These are phyloP conservation scores for Septoria linicola DNA, from an alignment of 2,329 filamentous ascomycete genomes.

Conservation along the genomic window DNA sequence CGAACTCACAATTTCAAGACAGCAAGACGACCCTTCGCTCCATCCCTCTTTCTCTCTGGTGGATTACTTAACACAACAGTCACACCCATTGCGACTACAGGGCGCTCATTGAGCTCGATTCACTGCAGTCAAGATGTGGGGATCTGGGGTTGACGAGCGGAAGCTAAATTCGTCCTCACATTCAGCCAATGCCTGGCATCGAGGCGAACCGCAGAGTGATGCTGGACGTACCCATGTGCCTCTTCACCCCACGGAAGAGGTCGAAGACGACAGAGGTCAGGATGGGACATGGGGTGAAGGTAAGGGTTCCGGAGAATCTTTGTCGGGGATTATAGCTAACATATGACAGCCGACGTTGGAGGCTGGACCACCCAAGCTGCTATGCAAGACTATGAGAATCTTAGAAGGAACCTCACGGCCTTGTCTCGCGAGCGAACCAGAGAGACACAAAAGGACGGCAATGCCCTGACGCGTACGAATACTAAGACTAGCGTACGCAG, in stretches of 20 bases:
- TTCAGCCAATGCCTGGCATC: slow-evolving; percentile 28
- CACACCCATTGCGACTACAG: not conserved
- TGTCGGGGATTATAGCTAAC: not conserved
- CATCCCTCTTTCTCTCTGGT: not conserved
- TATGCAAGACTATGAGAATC: slow-evolving; percentile 60
- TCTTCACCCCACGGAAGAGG: slow-evolving; percentile 32
- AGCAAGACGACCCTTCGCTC: not conserved
- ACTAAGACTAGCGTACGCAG: slow-evolving; percentile 27
- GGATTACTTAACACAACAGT: not conserved
- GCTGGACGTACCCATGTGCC: slow-evolving; percentile 25
- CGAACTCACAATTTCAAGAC: not conserved
- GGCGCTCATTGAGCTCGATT: slow-evolving; percentile 5
- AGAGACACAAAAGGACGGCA: slow-evolving; percentile 25
- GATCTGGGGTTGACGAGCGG: slow-evolving; percentile 30
- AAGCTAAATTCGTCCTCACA: slow-evolving; percentile 26
- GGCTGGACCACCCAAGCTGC: slow-evolving; percentile 54
- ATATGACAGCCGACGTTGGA: slow-evolving; percentile 47
- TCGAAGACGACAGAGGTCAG: slow-evolving; percentile 30
- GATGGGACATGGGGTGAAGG: slow-evolving; percentile 64
- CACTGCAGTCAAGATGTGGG: slow-evolving; percentile 30
- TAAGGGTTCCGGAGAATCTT: not conserved
- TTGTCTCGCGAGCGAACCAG: slow-evolving; percentile 49
- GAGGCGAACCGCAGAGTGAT: slow-evolving; percentile 17
- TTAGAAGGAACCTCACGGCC: slow-evolving; percentile 56
- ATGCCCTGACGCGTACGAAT: slow-evolving; percentile 26